These are phyloP conservation scores for Davidsoniella virescens DNA, from an alignment of 2,329 filamentous ascomycete genomes.

Conservation along the genomic window DNA sequence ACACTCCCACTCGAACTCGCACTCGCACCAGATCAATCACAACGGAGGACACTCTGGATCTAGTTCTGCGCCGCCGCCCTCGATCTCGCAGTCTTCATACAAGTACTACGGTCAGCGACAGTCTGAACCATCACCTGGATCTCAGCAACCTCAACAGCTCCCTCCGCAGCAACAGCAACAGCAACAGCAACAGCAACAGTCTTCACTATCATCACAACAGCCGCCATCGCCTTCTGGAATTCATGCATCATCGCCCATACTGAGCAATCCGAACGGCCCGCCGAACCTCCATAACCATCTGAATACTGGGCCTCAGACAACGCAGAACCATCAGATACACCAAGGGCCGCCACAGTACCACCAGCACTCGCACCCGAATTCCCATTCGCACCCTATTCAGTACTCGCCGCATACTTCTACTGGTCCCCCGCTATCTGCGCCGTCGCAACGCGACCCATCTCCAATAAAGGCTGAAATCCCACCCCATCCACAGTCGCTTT, in stretches of 20 bases:
- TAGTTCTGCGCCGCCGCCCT: not conserved
- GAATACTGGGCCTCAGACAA: no score
- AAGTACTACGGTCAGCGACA: not conserved
- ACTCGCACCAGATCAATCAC: not conserved
- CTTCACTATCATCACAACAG: constrained; percentile 1
- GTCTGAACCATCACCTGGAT: not conserved
- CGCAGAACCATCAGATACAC: constrained; percentile 10
- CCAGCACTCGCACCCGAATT: not conserved
- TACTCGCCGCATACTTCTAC: constrained; percentile 7
- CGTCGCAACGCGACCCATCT: not conserved
- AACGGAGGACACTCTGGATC: not conserved
- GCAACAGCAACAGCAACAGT: constrained; percentile 14
- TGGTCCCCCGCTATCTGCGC: not conserved
- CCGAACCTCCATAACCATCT: constrained; percentile 3
- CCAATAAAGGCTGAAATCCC: constrained; percentile 2
- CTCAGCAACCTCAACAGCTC: not conserved
- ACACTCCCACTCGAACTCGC: not conserved
- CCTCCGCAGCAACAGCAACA: not conserved
- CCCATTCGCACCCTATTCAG: not conserved
- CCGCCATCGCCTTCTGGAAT: not conserved
- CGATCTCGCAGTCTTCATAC: not conserved
- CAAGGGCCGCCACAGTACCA: constrained; percentile 15
- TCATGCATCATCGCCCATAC: not conserved
- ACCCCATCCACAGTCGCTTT: not conserved
- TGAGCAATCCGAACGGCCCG: constrained; percentile 1